These are phyloP conservation scores for Cercospora canescens DNA, from an alignment of 2,329 filamentous ascomycete species.

Conservation along the genomic window DNA sequence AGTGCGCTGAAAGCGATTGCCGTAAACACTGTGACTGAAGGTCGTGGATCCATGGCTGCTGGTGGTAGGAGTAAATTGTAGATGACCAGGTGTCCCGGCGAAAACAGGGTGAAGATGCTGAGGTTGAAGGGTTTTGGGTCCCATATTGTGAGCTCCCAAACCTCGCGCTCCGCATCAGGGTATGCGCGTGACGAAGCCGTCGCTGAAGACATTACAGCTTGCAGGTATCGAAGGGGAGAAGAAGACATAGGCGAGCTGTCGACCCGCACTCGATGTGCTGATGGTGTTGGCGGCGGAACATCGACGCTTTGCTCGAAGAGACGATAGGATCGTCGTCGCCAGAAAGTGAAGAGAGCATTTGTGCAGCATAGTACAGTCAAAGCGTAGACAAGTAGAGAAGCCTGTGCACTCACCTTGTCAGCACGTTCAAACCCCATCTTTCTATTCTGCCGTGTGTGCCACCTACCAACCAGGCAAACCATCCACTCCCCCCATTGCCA, in stretches of 20 bases:
- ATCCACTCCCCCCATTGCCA: slow-evolving; percentile 55
- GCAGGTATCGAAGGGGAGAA: slow-evolving; percentile 76
- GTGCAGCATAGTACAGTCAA: slow-evolving; percentile 65
- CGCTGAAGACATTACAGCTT: slow-evolving; percentile 63
- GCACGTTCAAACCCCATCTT: neutral
- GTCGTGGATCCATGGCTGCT: slow-evolving; percentile 70
- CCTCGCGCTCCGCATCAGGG: slow-evolving; percentile 77
- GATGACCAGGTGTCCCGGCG: slow-evolving; percentile 86
- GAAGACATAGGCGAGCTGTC: slow-evolving; percentile 77
- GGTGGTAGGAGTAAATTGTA: slow-evolving; percentile 88
- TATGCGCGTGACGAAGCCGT: slow-evolving; percentile 82
- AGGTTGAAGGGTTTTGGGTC: slow-evolving; percentile 84
- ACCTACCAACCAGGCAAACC: slow-evolving; percentile 66
- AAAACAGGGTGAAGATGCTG: slow-evolving; percentile 85
- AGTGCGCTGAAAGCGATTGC: slow-evolving; percentile 74
- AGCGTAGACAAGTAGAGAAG: slow-evolving; percentile 67
- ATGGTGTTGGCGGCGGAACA: slow-evolving; percentile 72
- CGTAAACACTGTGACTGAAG: slow-evolving; percentile 82
- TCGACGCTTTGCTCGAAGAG: slow-evolving; percentile 89
- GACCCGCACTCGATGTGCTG: slow-evolving; percentile 83
- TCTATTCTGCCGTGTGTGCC: neutral
- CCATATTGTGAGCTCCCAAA: slow-evolving; percentile 95
- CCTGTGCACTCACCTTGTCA: slow-evolving; percentile 24
- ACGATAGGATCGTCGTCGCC: slow-evolving; percentile 80
- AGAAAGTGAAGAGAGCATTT: slow-evolving; percentile 82